Evolutionary conservation across 345 rosid genomes (phyloP), one percentile per base, ranked within the genome.

Genomic region (Eucalyptus marginata): DNA sequence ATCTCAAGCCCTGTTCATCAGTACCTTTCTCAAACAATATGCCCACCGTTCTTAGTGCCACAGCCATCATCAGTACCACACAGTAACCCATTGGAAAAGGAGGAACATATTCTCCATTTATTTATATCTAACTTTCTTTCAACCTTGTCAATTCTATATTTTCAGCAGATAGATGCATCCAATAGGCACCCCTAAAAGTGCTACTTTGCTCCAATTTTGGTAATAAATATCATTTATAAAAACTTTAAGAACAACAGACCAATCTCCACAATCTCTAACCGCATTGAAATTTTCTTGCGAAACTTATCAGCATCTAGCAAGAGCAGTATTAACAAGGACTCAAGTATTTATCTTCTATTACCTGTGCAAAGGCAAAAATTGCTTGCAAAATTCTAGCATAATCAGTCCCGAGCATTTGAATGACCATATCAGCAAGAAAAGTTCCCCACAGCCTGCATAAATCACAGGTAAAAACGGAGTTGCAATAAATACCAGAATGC

Each of bases 341-440:
- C 20, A 36, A 18, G 25, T 71, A 71, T 71, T 71, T 76, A 40
- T 40, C 16, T 7, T 76, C 29, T 46, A 56, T 92, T 93, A 97
- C 99, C 98, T 96, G 98, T 15, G 99, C 98, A 93, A 97, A 94
- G 22, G 98, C 97, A 90, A 95, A 97, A 90, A 97, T 95, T 86
- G 99, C 99, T 92, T 94, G 94, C 89, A 97, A 90, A 90, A 97
- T 94, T 93, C 99, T 94, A 79, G 99, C 97, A 93, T 96, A 96
- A 93, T 97, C 99, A 85, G 99, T 96, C 89, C 98, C 99, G 9
- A 97, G 96, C 99, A 97, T 97, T 90, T 96, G 99, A 94, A 96
- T 97, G 49, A 97, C 98, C 81, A 96, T 92, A 91, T 97, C 99
- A 52, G 99, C 99, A 58, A 97, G 92, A 88, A 97, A 94, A 86